Percentiles rank a stretch among this genome's conserved stretches.
Conservation (phyloP, 345 rosid species). For the Abelmoschus esculentus region DNA sequence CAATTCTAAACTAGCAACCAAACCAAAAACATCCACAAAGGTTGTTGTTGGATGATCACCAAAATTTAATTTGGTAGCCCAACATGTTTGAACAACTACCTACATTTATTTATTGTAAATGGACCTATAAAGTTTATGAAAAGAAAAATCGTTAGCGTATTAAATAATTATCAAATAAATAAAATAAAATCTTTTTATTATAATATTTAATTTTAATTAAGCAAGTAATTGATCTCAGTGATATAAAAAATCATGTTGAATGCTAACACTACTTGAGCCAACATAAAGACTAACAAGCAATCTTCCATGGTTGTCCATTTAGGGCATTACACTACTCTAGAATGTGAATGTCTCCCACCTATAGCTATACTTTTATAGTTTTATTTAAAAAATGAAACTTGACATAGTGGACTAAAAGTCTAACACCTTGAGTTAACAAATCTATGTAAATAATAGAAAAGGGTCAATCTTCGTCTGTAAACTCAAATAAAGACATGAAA, state of each 20-base stretch:
- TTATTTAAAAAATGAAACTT: neutral
- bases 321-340: no score
- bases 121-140: no score
- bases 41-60: neutral
- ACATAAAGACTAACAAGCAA: conserved; percentile 3
- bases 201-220: no score
- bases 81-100: neutral
- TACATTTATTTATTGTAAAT: neutral
- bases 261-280: neutral
- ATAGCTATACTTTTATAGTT: no score
- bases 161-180: neutral
- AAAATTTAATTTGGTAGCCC: neutral
- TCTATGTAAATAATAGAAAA: no score
- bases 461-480: no score
- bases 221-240: no score
- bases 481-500: no score
- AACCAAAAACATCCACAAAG: neutral
- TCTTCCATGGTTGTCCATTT: neutral
- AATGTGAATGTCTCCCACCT: neutral
- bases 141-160: neutral
- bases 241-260: no score
- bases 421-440: no score
- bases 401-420: neutral
- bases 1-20: neutral
- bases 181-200: neutral